These are phyloP conservation scores for Plasmodium fragile DNA, from an alignment of 169 alveolate genomes.

Conservation along the genomic window DNA sequence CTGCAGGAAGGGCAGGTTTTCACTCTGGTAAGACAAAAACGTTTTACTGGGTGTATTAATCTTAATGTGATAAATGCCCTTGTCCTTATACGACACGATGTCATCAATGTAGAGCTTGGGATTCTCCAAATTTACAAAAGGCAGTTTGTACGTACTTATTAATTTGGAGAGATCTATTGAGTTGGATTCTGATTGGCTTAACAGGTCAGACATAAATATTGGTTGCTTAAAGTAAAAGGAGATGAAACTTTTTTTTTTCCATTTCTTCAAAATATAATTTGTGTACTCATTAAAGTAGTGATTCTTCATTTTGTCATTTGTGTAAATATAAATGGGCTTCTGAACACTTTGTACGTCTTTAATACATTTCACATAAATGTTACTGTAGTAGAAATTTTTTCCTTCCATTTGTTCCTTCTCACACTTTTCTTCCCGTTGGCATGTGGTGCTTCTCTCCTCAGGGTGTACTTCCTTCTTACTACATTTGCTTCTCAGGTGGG, in stretches of 20 bases:
- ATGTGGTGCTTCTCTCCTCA: not conserved
- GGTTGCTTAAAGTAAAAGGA: slow-evolving; percentile 66
- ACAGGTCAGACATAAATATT: slow-evolving; percentile 18
- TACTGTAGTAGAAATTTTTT: slow-evolving; percentile 20
- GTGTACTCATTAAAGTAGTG: slow-evolving; percentile 70
- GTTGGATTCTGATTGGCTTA: slow-evolving; percentile 11
- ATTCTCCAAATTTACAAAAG: slow-evolving; percentile 49
- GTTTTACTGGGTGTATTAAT: slow-evolving; percentile 51
- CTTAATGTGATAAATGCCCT: slow-evolving; percentile 41
- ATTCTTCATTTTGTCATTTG: slow-evolving; percentile 71
- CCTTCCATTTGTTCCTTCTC: not conserved
- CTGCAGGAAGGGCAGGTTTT: slow-evolving; percentile 29
- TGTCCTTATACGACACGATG: slow-evolving; percentile 33
- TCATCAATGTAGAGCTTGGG: slow-evolving; percentile 42
- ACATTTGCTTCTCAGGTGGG: not conserved
- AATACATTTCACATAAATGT: slow-evolving; percentile 48
- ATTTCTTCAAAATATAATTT: slow-evolving; percentile 57
- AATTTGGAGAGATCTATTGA: slow-evolving; percentile 17
- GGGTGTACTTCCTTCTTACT: not conserved
- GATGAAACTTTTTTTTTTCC: slow-evolving; percentile 69
- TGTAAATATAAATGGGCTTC: slow-evolving; percentile 55
- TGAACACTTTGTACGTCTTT: slow-evolving; percentile 26
- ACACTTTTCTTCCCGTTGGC: not conserved
- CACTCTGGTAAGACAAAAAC: slow-evolving; percentile 45
- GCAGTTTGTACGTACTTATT: slow-evolving; percentile 28